phyloP scores from a whole-genome alignment of 164 flowering plant genomes.

The Chimonanthus praecox region DNA sequence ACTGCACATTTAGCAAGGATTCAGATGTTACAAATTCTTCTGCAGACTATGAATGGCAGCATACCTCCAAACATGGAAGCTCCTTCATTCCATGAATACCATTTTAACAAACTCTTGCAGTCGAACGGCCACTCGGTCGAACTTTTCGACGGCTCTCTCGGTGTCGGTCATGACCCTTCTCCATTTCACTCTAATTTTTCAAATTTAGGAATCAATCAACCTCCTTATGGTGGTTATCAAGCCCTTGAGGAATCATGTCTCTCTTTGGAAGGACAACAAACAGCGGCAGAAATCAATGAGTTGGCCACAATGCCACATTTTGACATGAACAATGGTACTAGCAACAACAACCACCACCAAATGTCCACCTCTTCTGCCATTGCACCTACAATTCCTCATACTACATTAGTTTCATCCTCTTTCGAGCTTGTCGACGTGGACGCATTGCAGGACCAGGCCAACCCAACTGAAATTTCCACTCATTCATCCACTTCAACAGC shows the following conservation, averaged over 20 bases:
- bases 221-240: not conserved
- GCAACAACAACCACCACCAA: not conserved
- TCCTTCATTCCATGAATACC: slow-evolving; percentile 5
- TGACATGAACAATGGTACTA: not conserved
- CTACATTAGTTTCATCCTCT: slow-evolving; percentile 16
- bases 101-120: slow-evolving; percentile 1
- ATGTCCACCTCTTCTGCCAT: not conserved
- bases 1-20: slow-evolving; percentile 42
- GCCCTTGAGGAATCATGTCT: not conserved
- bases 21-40: slow-evolving; percentile 37
- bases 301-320: not conserved
- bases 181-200: not conserved
- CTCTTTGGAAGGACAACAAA: not conserved
- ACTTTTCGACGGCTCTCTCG: not conserved
- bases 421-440: slow-evolving; percentile 17
- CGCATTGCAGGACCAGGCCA: slow-evolving; percentile 14
- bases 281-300: not conserved
- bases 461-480: slow-evolving; percentile 17
- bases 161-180: not conserved
- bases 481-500: slow-evolving; percentile 24
- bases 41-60: slow-evolving; percentile 26
- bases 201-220: not conserved
- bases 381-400: slow-evolving; percentile 5
- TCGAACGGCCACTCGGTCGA: slow-evolving; percentile 3
- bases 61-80: slow-evolving; percentile 16